phyloP scores from a whole-genome alignment of 768 basidiomycete genomes.

The Tulasnella sp. region DNA sequence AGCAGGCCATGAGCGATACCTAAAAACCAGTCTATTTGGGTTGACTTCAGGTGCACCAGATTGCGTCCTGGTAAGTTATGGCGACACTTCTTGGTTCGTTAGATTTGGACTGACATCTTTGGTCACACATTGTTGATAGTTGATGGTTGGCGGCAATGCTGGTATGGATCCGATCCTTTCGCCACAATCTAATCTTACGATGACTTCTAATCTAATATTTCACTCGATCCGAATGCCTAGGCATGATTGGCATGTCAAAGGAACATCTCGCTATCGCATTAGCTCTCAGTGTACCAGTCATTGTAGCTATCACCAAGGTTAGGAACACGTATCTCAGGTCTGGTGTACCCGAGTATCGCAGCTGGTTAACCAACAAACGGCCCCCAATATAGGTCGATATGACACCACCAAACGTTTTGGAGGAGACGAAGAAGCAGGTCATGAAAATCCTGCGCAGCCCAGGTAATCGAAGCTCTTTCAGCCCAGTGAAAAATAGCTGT shows the following conservation, averaged over 20 bases:
- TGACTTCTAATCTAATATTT: neutral
- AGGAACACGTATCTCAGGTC: conserved; percentile 7
- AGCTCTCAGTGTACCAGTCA: conserved; percentile 85
- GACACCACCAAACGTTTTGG: conserved; percentile 86
- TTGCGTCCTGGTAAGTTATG: conserved; percentile 51
- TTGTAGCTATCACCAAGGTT: conserved; percentile 91
- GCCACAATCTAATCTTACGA: neutral
- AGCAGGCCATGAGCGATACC: conserved; percentile 74
- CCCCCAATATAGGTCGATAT: conserved; percentile 64
- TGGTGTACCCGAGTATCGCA: neutral
- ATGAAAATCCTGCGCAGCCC: conserved; percentile 86
- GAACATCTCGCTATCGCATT: conserved; percentile 94
- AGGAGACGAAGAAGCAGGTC: conserved; percentile 88
- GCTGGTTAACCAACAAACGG: neutral
- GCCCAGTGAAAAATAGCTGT: neutral
- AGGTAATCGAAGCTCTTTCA: conserved; percentile 54
- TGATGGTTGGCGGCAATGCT: conserved; percentile 94
- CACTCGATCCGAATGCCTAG: conserved; percentile 23
- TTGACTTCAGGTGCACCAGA: conserved; percentile 84
- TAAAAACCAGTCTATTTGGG: conserved; percentile 82
- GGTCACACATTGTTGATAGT: conserved; percentile 16
- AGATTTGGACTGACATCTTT: no score
- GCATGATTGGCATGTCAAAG: conserved; percentile 84
- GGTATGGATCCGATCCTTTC: conserved; percentile 21
- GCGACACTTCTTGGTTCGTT: conserved; percentile 24